These are phyloP conservation scores for Pisolithus tinctorius DNA, from an alignment of 768 basidiomycete genomes.

Conservation along the genomic window DNA sequence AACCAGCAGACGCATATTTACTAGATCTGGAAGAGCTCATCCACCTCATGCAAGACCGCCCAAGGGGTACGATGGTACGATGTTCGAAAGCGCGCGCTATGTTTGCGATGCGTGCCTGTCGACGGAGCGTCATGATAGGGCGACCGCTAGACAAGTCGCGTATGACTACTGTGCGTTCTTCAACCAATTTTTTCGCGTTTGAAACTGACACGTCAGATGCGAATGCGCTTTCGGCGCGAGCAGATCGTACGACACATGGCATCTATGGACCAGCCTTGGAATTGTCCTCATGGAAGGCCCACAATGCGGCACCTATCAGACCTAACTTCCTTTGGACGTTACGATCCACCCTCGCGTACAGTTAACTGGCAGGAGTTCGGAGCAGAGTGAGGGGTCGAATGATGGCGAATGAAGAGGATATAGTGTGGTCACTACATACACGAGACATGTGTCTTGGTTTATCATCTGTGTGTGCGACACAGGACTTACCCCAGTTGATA, in stretches of 20 bases:
- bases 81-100: constrained; percentile 90
- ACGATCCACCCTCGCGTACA: constrained; percentile 5
- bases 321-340: constrained; percentile 28
- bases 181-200: background rate
- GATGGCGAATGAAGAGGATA: background rate
- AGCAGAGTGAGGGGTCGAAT: background rate
- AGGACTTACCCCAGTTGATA: background rate
- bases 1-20: background rate
- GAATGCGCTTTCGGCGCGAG: background rate
- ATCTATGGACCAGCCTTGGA: constrained; percentile 81
- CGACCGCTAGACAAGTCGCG: constrained; percentile 68
- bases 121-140: constrained; percentile 96
- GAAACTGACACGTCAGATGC: background rate
- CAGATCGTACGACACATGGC: constrained; percentile 80
- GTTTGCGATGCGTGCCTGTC: constrained; percentile 95
- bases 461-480: too few relatives aligned
- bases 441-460: too few relatives aligned
- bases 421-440: too few relatives aligned
- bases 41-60: constrained; percentile 72
- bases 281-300: constrained; percentile 81
- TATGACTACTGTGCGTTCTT: constrained; percentile 62
- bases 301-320: constrained; percentile 76
- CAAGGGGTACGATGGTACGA: constrained; percentile 77
- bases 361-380: constrained; percentile 34
- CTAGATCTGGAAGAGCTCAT: constrained; percentile 91